phyloP scores from a whole-genome alignment of 179 eudicot species.

The Drosera spatulata region DNA sequence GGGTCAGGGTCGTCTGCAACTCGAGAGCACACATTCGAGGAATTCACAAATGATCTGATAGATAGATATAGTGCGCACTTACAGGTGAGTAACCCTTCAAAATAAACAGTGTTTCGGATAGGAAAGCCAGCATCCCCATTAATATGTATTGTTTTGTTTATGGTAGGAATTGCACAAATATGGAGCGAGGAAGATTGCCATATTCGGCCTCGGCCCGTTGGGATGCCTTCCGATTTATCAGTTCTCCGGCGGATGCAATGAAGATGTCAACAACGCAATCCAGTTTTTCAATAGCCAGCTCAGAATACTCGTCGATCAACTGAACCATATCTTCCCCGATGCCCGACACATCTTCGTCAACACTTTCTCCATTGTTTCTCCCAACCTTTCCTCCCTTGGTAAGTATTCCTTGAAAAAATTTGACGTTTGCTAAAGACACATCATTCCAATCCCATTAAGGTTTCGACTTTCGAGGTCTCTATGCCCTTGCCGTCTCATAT shows the following conservation, averaged over 20 bases:
- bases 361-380: not conserved
- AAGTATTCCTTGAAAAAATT: not conserved
- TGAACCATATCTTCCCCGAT: slow-evolving; percentile 12
- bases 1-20: not conserved
- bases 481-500: not conserved
- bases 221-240: slow-evolving; percentile 31
- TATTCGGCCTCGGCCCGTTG: slow-evolving; percentile 26
- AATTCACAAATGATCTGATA: slow-evolving; percentile 6
- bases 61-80: slow-evolving; percentile 10
- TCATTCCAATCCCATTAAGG: not conserved
- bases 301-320: slow-evolving; percentile 11
- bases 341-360: slow-evolving; percentile 17
- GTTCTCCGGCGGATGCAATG: slow-evolving; percentile 7
- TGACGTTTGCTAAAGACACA: not conserved
- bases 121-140: not conserved
- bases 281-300: slow-evolving; percentile 18
- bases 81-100: slow-evolving; percentile 1
- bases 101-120: not conserved
- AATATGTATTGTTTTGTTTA: not conserved
- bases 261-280: slow-evolving; percentile 14
- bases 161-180: slow-evolving; percentile 9
- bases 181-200: slow-evolving; percentile 38
- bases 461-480: not conserved
- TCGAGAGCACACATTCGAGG: not conserved
- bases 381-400: slow-evolving; percentile 3